Evolutionary conservation across 2,329 filamentous ascomycete species (phyloP).

Genomic region (Claviceps sp.): DNA sequence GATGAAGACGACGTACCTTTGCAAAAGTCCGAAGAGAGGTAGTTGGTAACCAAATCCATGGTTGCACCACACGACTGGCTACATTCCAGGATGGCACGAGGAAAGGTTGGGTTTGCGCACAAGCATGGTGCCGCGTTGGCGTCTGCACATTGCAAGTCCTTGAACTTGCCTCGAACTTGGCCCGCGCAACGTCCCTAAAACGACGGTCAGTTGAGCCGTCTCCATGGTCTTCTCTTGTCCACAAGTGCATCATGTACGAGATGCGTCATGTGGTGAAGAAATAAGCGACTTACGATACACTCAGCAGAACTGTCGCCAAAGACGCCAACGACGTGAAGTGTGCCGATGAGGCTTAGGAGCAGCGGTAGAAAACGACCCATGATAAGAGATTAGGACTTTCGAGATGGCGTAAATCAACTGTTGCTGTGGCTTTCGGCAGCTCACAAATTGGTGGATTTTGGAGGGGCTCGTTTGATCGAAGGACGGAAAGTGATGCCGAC

Average conservation of each 20-base stretch:
- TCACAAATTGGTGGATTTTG: not conserved
- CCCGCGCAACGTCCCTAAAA: conserved; percentile 11
- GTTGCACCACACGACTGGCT: conserved; percentile 15
- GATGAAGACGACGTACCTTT: conserved; percentile 9
- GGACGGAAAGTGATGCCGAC: not conserved
- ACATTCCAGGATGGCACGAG: conserved; percentile 27
- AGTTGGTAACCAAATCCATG: conserved; percentile 10
- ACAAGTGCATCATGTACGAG: not conserved
- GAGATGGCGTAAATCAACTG: not conserved
- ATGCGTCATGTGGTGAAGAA: not conserved
- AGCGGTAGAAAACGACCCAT: conserved; percentile 6
- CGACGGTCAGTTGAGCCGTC: not conserved
- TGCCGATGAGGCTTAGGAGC: conserved; percentile 16
- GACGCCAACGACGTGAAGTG: conserved; percentile 14
- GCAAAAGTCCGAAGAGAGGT: conserved; percentile 12
- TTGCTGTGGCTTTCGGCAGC: not conserved
- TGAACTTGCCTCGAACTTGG: conserved; percentile 10
- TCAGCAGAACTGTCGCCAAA: conserved; percentile 12
- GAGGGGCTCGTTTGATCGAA: not conserved
- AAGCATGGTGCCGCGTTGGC: conserved; percentile 24
- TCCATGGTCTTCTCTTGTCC: not conserved
- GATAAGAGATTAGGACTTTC: not conserved
- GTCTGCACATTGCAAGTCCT: conserved; percentile 14
- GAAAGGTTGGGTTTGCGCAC: conserved; percentile 23
- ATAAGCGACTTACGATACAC: conserved; percentile 19